These are phyloP conservation scores for Verticillium longisporum DNA, from an alignment of 2,329 filamentous ascomycete genomes.

Conservation along the genomic window DNA sequence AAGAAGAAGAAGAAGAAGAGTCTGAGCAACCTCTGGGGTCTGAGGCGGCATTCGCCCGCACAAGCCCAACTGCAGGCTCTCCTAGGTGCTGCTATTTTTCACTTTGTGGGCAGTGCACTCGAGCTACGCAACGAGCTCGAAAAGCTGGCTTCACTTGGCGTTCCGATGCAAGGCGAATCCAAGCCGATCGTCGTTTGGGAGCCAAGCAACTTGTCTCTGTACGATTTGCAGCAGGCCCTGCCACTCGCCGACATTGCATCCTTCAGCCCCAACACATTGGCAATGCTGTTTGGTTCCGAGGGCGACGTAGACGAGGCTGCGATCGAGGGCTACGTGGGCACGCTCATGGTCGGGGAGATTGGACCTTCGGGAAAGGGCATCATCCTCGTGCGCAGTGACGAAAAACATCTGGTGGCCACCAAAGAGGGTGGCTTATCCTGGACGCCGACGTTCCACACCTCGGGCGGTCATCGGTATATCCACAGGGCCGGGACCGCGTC, in stretches of 20 bases:
- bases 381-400: conserved; percentile 1
- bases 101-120: neutral
- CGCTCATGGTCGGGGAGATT: neutral
- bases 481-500: conserved; percentile 2
- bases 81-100: neutral
- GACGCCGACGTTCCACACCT: conserved; percentile 4
- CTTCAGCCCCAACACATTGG: neutral
- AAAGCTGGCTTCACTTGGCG: neutral
- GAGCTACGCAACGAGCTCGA: neutral
- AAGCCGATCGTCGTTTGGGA: neutral
- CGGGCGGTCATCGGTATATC: neutral
- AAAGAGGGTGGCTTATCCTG: neutral
- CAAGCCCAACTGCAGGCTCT: neutral
- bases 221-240: neutral
- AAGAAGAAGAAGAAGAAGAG: neutral
- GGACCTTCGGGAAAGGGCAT: neutral
- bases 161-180: neutral
- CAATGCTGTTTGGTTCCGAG: neutral
- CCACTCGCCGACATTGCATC: neutral
- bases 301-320: neutral
- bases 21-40: neutral
- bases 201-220: neutral
- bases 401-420: neutral
- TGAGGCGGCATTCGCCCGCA: neutral
- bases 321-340: neutral